Base-by-base conservation (phyloP, 2,329 filamentous ascomycete genomes). In the Penicillium italicum region DNA sequence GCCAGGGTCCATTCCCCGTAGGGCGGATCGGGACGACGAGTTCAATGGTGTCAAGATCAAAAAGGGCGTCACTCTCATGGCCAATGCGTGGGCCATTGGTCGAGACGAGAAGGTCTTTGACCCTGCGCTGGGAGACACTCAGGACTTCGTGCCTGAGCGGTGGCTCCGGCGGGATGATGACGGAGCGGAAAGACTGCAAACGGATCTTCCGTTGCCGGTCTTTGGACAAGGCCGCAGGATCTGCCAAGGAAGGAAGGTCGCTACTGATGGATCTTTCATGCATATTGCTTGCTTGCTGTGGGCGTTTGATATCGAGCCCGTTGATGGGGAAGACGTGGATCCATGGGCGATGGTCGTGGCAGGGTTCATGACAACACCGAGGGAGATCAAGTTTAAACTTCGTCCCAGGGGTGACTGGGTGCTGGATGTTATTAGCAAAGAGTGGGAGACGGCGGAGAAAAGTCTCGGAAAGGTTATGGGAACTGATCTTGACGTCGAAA, bases 31-130 rank as follows among this genome's bases (percentile, higher is more conserved):
- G 16, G 77, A 79, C 41, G 79, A 82, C 54, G 64, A 67, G 16
- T 81, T 77, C 57, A 63, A 73, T n/a, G 77, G 76, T 8, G 79
- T 76, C 57, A 70, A 71, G 37, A 78, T 82, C 30, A 77, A 76
- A 2, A 71, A 74, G 2, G 79, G 76, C 2, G 80, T 78, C 0
- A 77, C 74, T 0, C 63, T 83, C 2, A 68, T 77, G 10, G 75
- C 73, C 0, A 78, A 78, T 58, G 72, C 72, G 1, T 79, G 76
- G 76, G 72, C 74, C 0, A 77, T 79, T 53, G 74, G 76, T 38
- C 67, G 73, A 16, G 75, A 77, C 53, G 68, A 70, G n/a, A 69
- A 68, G 16, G 74, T 74, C 33, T 79, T 67, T 42, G 60, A 66
- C 30, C 56, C 56, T 0, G 34, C 56, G 5, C 56, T 61, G 3